A percentile compares a stretch with the other conserved stretches of the same genome.
phyloP scores from a whole-genome alignment of 2,329 filamentous ascomycete species.

The Dissoconium aciculare region DNA sequence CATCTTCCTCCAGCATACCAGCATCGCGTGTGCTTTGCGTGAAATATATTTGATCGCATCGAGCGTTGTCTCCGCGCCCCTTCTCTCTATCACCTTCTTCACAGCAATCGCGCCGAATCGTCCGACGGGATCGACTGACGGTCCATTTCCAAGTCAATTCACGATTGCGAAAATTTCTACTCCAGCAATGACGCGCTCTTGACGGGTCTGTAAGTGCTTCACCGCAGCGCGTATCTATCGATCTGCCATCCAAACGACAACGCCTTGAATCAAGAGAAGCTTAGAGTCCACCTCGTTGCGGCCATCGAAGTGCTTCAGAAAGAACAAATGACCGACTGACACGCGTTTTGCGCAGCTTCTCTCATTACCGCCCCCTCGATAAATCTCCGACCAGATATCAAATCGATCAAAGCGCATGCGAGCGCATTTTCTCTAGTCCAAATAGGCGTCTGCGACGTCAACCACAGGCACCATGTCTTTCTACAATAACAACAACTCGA shows the following conservation, averaged over 20 bases:
- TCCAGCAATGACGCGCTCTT: not conserved
- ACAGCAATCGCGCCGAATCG: too few relatives aligned
- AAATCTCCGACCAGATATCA: not conserved
- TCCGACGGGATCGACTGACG: too few relatives aligned
- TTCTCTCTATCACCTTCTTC: too few relatives aligned
- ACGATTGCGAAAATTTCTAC: not conserved
- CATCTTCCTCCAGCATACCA: not conserved
- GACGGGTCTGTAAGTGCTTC: not conserved
- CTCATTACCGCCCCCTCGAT: not conserved
- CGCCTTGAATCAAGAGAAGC: not conserved
- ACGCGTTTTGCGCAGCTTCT: not conserved
- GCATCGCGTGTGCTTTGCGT: not conserved
- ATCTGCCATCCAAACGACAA: not conserved
- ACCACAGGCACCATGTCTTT: conserved; percentile 10
- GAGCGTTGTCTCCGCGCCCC: too few relatives aligned
- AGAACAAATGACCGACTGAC: too few relatives aligned
- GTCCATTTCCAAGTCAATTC: not conserved
- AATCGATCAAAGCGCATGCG: not conserved
- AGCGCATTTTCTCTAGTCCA: not conserved
- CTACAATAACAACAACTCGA: conserved; percentile 13
- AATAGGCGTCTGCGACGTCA: not conserved
- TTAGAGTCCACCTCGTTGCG: not conserved
- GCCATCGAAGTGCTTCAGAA: not conserved
- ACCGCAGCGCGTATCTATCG: not conserved
- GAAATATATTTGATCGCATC: too few relatives aligned